These are phyloP conservation scores for Heimioporus sp. DNA, from an alignment of 768 basidiomycete species.

Conservation along the genomic window DNA sequence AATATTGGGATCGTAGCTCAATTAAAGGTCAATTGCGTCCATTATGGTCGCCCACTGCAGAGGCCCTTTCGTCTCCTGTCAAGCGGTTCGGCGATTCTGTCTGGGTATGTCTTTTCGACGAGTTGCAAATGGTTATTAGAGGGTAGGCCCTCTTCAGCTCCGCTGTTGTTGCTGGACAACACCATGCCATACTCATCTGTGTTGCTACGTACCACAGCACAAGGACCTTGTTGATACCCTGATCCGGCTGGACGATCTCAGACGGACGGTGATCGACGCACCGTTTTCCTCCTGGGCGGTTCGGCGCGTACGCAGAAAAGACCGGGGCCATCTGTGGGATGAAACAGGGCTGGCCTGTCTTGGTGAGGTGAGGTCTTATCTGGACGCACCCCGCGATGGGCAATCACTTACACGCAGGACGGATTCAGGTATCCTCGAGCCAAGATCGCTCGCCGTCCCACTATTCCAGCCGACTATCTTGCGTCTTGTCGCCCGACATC, in stretches of 20 bases:
- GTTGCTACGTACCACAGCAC: constrained; percentile 47
- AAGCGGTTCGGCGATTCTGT: constrained; percentile 63
- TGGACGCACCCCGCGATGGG: background rate
- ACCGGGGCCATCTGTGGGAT: constrained; percentile 63
- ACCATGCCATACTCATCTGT: constrained; percentile 64
- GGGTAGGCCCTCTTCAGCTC: constrained; percentile 38
- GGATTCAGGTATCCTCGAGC: constrained; percentile 48
- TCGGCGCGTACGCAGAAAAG: constrained; percentile 59
- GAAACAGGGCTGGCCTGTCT: constrained; percentile 66
- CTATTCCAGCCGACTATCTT: constrained; percentile 69
- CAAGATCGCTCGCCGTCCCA: constrained; percentile 44
- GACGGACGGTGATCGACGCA: constrained; percentile 53
- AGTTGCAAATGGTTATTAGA: constrained; percentile 44
- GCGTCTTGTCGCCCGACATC: constrained; percentile 71
- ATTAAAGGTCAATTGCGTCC: constrained; percentile 93
- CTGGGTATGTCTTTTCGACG: constrained; percentile 69
- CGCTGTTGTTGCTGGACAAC: constrained; percentile 56
- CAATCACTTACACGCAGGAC: constrained; percentile 10
- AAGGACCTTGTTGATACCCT: constrained; percentile 60
- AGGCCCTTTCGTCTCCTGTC: constrained; percentile 54
- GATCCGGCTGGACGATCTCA: constrained; percentile 46
- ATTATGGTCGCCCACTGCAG: constrained; percentile 79
- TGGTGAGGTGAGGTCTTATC: constrained; percentile 51
- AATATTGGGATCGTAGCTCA: constrained; percentile 53
- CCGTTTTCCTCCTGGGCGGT: constrained; percentile 65